A percentile compares a stretch with the other conserved stretches of the same genome.
Conservation (phyloP, 768 basidiomycete genomes). For the Amanita inopinata region DNA sequence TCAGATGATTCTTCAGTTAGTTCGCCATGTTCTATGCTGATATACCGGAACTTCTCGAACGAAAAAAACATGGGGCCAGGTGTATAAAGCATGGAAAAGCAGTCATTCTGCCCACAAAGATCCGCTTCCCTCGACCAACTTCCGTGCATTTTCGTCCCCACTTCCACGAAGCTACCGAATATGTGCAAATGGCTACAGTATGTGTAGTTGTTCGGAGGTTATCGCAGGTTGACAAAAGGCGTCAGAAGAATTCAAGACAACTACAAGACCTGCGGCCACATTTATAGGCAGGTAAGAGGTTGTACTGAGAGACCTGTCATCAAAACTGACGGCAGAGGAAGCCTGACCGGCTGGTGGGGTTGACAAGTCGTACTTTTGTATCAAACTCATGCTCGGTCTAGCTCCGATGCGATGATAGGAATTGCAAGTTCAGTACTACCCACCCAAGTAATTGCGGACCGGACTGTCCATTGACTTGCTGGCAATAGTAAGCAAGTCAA, state of each 20-base stretch:
- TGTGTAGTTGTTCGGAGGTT: constrained; percentile 14
- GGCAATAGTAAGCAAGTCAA: constrained; percentile 58
- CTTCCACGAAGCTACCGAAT: constrained; percentile 13
- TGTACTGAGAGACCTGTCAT: background rate
- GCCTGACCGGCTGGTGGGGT: constrained; percentile 54
- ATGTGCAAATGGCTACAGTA: constrained; percentile 77
- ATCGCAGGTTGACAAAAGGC: constrained; percentile 14
- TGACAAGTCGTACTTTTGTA: constrained; percentile 10
- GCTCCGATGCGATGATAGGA: constrained; percentile 56
- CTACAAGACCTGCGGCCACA: constrained; percentile 49
- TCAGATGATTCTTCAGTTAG: constrained; percentile 8
- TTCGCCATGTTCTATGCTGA: constrained; percentile 8
- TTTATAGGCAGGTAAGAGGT: constrained; percentile 37
- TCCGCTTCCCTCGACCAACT: constrained; percentile 11
- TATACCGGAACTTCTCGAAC: constrained; percentile 11
- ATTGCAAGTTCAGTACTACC: constrained; percentile 61
- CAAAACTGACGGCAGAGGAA: constrained; percentile 16
- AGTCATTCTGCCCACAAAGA: constrained; percentile 5
- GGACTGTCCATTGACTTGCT: constrained; percentile 51
- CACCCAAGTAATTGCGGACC: constrained; percentile 55
- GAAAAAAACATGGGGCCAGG: constrained; percentile 9
- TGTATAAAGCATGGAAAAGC: constrained; percentile 6
- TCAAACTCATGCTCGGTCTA: constrained; percentile 19
- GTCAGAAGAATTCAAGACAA: constrained; percentile 49
- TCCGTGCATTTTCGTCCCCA: constrained; percentile 15